Evolutionary conservation across 768 basidiomycete genomes (phyloP), one percentile per base, ranked within the genome.

Genomic region (Hemileccinum impolitum): DNA sequence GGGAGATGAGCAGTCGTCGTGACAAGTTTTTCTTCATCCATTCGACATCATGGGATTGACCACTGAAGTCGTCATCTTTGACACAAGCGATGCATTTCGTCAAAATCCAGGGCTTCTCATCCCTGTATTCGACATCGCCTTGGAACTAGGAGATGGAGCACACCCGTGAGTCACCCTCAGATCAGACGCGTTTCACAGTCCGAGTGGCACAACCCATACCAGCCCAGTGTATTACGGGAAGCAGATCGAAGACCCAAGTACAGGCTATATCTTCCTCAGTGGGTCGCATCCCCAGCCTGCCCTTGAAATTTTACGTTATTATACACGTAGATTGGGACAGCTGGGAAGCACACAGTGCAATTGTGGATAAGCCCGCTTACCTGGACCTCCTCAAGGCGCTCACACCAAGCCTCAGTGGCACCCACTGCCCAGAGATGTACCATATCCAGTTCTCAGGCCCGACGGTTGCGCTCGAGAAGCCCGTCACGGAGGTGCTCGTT

Each of bases 281-380:
- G 11, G 12, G 43, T 44, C 34, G 14, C 42, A 26, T 6, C 7
- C 6, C 30, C 9, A 30, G 4, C 25, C n/a, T 15, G 7, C 34
- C n/a, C 8, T 19, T n/a, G 35, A 23, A 13, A 39, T 17, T 14
- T 45, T 4, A 40, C 14, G 28, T 23, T 23, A 23, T 30, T 17
- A 40, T 18, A 10, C 39, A 18, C 14, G 11, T 21, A 67, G 65
- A 67, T 43, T 65, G 63, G 63, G 65, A 62, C 13, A 60, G 12
- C 32, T 48, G 43, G 6, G 58, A 65, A 11, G 37, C 53, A 15
- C 65, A 65, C 48, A 30, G 51, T 25, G 45, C 50, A 0, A 0
- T 62, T 26, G 52, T 57, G 3, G 18, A 52, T 3, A 31, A n/a
- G 9, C 32, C 48, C 2, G 19, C 31, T 4, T 60, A 60, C 21